Evolutionary conservation across 225 moss, liverwort and hornwort species (phyloP).

Genomic region (Rhytidiadelphus loreus): DNA sequence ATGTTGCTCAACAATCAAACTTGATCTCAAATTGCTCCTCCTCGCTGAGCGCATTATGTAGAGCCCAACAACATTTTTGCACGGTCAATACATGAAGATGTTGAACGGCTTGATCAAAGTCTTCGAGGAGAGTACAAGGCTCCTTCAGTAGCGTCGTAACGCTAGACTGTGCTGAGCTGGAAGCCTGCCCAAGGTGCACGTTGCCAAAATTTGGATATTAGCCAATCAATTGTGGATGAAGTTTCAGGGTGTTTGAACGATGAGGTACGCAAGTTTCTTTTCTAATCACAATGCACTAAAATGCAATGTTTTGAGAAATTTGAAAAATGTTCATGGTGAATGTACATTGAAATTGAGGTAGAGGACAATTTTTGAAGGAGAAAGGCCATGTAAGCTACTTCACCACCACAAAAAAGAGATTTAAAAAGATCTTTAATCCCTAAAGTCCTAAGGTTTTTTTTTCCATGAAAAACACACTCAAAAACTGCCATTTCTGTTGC

Average conservation of each 20-base stretch:
- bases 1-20: neutral
- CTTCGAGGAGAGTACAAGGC: too few species aligned
- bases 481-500: too few species aligned
- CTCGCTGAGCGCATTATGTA: neutral
- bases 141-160: too few species aligned
- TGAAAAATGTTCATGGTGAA: neutral
- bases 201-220: neutral
- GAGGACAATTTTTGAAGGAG: too few species aligned
- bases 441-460: too few species aligned
- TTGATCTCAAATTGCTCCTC: neutral
- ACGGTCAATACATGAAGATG: neutral
- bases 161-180: too few species aligned
- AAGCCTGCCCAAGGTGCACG: neutral
- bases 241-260: neutral
- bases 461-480: too few species aligned
- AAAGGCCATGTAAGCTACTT: too few species aligned
- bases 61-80: neutral
- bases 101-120: neutral
- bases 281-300: neutral
- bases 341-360: neutral
- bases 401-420: too few species aligned
- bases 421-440: too few species aligned
- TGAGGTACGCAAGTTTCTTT: neutral
- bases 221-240: neutral
- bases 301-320: neutral